phyloP scores from a whole-genome alignment of 2,329 filamentous ascomycete species.

The Taxawa tesnikishii region DNA sequence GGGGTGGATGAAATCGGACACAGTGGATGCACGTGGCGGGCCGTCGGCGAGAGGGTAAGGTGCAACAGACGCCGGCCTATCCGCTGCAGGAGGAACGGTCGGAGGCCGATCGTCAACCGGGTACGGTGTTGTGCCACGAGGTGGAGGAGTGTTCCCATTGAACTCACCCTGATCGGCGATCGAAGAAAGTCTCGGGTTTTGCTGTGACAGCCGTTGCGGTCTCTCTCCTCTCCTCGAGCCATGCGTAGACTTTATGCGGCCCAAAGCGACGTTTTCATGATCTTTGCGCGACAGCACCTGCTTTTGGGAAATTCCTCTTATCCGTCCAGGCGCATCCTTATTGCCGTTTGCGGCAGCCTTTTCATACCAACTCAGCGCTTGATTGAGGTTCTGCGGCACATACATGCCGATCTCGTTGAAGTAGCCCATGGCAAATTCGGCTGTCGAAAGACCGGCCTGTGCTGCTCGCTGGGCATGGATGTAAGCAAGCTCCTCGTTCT shows the following conservation, averaged over 20 bases:
- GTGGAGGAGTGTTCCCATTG: constrained; percentile 8
- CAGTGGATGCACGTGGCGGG: constrained; percentile 24
- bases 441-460: constrained; percentile 67
- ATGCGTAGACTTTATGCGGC: constrained; percentile 57
- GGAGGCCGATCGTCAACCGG: constrained; percentile 30
- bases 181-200: constrained; percentile 24
- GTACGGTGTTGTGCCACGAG: constrained; percentile 14
- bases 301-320: constrained; percentile 74
- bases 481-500: constrained; percentile 91
- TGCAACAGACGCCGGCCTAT: constrained; percentile 42
- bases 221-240: constrained; percentile 38
- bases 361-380: constrained; percentile 81
- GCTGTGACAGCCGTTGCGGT: constrained; percentile 28
- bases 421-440: constrained; percentile 94
- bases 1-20: neutral
- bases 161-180: constrained; percentile 18
- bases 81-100: constrained; percentile 37
- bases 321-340: constrained; percentile 67
- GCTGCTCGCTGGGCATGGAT: constrained; percentile 84
- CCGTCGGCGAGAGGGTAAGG: constrained; percentile 62
- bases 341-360: constrained; percentile 85
- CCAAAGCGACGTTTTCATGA: constrained; percentile 83
- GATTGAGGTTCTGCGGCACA: constrained; percentile 67
- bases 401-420: constrained; percentile 96
- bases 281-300: constrained; percentile 71